These are phyloP conservation scores for Fusarium penzigii DNA, from an alignment of 2,329 filamentous ascomycete genomes.

Conservation along the genomic window DNA sequence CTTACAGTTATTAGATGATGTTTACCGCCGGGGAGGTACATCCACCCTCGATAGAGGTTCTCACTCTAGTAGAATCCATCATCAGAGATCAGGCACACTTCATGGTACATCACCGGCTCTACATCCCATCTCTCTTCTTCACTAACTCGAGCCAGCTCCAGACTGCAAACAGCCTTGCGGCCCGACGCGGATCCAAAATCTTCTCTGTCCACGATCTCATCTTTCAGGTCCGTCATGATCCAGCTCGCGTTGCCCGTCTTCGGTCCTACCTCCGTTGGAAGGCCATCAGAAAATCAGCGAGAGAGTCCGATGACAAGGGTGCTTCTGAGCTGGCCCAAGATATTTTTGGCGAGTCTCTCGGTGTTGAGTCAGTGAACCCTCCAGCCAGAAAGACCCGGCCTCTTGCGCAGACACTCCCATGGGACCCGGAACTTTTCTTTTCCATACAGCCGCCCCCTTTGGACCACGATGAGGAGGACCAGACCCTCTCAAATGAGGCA, in stretches of 20 bases:
- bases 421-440: too few species aligned
- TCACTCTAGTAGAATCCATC: constrained; percentile 91
- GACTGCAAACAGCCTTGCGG: constrained; percentile 82
- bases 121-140: background rate
- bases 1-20: constrained; percentile 17
- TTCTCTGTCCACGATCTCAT: constrained; percentile 91
- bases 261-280: constrained; percentile 97
- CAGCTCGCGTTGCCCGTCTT: constrained; percentile 88
- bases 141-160: constrained; percentile 57
- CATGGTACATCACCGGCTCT: constrained; percentile 58
- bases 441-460: constrained; percentile 49
- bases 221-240: constrained; percentile 93
- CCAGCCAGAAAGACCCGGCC: constrained; percentile 20
- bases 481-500: constrained; percentile 81
- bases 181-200: constrained; percentile 83
- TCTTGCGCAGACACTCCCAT: too few species aligned
- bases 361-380: constrained; percentile 68
- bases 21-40: constrained; percentile 17
- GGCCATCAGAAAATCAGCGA: constrained; percentile 93
- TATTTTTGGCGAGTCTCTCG: constrained; percentile 36
- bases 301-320: constrained; percentile 91
- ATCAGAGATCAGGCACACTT: constrained; percentile 94
- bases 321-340: constrained; percentile 55
- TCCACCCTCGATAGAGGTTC: constrained; percentile 71
- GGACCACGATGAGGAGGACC: constrained; percentile 34